Evolutionary conservation across 345 rosid species (phyloP).

Genomic region (Melaleuca quinquenervia): DNA sequence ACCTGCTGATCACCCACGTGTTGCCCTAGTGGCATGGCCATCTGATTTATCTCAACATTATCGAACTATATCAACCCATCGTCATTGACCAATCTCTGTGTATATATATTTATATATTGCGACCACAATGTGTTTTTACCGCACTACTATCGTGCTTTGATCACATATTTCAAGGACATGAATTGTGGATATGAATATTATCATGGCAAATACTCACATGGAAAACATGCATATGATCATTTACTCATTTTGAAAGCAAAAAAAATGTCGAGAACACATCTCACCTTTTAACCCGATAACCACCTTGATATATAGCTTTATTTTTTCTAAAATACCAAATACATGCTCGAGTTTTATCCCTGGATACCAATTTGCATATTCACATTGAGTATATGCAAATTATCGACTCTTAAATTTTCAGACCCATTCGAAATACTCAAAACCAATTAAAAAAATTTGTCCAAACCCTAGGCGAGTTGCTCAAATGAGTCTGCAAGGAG

Average conservation of each 20-base stretch:
- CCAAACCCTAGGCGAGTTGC: not conserved
- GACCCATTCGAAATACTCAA: not conserved
- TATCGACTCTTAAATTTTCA: not conserved
- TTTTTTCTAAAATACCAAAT: not conserved
- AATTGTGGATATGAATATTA: not conserved
- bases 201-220: not conserved
- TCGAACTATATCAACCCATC: not conserved
- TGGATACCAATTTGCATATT: not conserved
- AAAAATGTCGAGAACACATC: not conserved
- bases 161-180: not conserved
- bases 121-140: not conserved
- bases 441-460: not conserved
- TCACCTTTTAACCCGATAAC: not conserved
- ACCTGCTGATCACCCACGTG: not conserved
- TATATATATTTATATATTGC: not conserved
- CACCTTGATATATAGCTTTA: not conserved
- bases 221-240: not conserved
- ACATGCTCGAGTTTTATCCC: not conserved
- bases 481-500: not conserved
- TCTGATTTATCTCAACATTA: not conserved
- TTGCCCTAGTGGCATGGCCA: not conserved
- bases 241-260: not conserved
- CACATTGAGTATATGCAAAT: not conserved
- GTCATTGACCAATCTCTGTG: not conserved
- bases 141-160: not conserved